Conservation (phyloP, 495 filamentous ascomycete species). For the Lentithecium fluviatile region DNA sequence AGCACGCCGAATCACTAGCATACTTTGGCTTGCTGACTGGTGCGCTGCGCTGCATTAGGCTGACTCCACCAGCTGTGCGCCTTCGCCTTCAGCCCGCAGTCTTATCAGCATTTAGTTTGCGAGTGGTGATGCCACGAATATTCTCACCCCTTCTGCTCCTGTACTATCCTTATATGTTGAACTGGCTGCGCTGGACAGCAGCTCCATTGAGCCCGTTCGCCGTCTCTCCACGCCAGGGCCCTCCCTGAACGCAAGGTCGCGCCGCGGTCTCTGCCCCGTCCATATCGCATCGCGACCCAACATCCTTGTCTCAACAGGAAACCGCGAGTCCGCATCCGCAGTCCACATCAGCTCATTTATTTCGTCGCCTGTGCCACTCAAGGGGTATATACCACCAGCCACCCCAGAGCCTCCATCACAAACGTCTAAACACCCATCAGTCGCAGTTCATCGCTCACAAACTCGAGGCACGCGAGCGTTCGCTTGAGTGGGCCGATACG, state of each 20-base stretch:
- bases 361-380: not conserved
- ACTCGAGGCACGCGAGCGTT: not conserved
- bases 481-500: slow-evolving; percentile 5
- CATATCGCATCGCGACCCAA: not conserved
- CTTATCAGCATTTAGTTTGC: slow-evolving; percentile 16
- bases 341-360: slow-evolving; percentile 12
- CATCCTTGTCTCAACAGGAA: slow-evolving; percentile 26
- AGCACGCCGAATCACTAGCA: not conserved
- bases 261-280: not conserved
- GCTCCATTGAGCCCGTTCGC: not conserved
- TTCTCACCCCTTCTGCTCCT: slow-evolving; percentile 14
- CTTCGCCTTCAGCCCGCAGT: not conserved
- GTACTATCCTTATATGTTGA: slow-evolving; percentile 16
- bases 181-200: slow-evolving; percentile 4
- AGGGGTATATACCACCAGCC: not conserved
- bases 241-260: slow-evolving; percentile 3
- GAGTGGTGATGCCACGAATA: slow-evolving; percentile 14
- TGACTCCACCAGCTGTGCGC: slow-evolving; percentile 4
- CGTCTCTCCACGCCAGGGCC: not conserved
- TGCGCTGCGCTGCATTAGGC: not conserved
- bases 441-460: not conserved
- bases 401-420: not conserved
- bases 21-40: not conserved
- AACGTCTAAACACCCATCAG: not conserved
- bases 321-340: slow-evolving; percentile 1